Base-by-base conservation (phyloP, 2,329 filamentous ascomycete genomes). In the Harringtonia lauricola region DNA sequence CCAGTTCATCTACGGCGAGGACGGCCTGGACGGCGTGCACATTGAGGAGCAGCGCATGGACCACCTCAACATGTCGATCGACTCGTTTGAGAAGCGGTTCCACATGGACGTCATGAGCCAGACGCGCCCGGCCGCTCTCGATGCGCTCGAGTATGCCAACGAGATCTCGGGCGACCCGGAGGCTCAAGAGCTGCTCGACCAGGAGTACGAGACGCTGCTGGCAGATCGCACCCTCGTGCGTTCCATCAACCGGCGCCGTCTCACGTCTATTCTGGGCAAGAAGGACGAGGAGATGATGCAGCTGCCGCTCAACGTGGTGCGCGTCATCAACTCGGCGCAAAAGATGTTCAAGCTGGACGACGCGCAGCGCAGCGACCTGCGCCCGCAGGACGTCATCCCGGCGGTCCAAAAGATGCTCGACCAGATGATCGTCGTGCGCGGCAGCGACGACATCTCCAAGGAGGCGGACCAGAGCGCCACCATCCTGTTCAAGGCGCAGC, bases 1-100 rank as follows among this genome's bases (percentile, higher is more conserved):
- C 43, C 90, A 98, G 59, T 98, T 98, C 67, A 74, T 95, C 48
- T 98, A 98, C 53, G 92, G 92, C 58, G 92, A 98, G 61, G 94
- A 98, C 63, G 94, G 92, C 57, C 74, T 96, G 8, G 94, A 98
- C 62, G 94, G 86, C 57, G 84, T 85, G 51, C 79, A 83, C 61
- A 96, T 99, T 46, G 92, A 99, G 67, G 86, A 88, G 56, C 94
- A 98, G 63, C 78, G 78, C 43, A 78, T 98, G 51, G 87, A 95
- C 55, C 82, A 86, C 58, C 84, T 96, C 60, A 83, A 81, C 51
- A 80, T 86, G 62, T 87, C 86, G 2, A 73, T 87, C 54, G 69
- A 72, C 36, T 77, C 81, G 36, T 95, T 98, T 55, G 81, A 86
- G 54, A 74, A 81, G 50, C 81, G 83, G 42, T 98, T 85, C 70